phyloP scores from a whole-genome alignment of 192 early-diverging fungal genomes.

The Coemansia sp. region DNA sequence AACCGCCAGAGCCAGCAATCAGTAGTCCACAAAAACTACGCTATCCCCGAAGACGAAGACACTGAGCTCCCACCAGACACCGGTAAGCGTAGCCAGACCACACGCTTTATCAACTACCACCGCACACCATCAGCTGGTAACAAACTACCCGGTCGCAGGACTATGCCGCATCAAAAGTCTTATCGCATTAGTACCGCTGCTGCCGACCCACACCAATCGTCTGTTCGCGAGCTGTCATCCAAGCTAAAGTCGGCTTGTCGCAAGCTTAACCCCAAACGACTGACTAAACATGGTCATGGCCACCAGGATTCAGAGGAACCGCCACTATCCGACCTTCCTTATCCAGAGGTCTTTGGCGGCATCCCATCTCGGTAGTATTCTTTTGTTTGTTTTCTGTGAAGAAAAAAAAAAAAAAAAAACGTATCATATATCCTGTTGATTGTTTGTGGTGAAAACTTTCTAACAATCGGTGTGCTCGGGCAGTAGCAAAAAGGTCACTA shows the following conservation, averaged over 20 bases:
- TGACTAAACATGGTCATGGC: conserved; percentile 16
- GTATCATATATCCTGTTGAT: too few species aligned
- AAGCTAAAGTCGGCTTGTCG: conserved; percentile 52
- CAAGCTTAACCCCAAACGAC: conserved; percentile 47
- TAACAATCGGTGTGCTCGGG: background rate
- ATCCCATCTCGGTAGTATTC: background rate
- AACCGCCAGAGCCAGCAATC: conserved; percentile 50
- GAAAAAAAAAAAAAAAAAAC: background rate
- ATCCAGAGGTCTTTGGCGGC: background rate
- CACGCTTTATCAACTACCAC: conserved; percentile 1
- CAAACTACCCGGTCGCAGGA: background rate
- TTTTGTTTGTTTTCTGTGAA: background rate
- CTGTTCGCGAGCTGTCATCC: conserved; percentile 44
- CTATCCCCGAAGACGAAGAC: conserved; percentile 39
- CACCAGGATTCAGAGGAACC: background rate
- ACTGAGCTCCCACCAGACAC: background rate
- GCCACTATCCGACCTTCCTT: background rate
- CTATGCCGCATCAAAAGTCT: conserved; percentile 17
- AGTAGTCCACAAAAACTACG: conserved; percentile 45
- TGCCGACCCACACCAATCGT: conserved; percentile 16
- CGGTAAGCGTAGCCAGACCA: background rate
- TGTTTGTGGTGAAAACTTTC: too few species aligned
- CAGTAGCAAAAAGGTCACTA: background rate
- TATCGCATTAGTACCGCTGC: conserved; percentile 22
- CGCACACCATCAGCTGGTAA: background rate